These are phyloP conservation scores for Heterobasidion parviporum DNA, from an alignment of 1,284 basidiomycete genomes.

Conservation along the genomic window DNA sequence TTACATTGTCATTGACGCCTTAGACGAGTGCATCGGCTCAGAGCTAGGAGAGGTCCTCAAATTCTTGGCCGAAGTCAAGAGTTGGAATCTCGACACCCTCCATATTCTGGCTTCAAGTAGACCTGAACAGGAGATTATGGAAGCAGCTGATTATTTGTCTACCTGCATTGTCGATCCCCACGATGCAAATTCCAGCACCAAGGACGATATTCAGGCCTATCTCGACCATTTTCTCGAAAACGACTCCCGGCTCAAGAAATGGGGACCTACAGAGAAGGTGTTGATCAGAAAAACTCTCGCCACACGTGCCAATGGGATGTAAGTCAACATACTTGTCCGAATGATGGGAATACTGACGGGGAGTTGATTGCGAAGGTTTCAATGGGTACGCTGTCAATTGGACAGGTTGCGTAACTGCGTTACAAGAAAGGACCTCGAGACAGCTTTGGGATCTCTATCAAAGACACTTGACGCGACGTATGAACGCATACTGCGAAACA, in stretches of 20 bases:
- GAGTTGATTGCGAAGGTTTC: background rate
- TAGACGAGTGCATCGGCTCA: conserved; percentile 2
- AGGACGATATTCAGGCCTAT: background rate
- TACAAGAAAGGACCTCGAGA: background rate
- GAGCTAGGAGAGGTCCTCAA: background rate
- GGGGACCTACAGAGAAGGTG: background rate
- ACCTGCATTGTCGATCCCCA: too few species aligned
- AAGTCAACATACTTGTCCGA: background rate
- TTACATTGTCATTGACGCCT: conserved; percentile 2
- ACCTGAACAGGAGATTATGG: background rate
- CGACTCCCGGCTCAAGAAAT: background rate
- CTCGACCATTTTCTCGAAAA: background rate
- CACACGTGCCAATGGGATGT: background rate
- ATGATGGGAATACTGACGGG: too few species aligned
- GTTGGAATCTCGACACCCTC: background rate
- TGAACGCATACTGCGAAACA: background rate
- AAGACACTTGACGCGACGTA: conserved; percentile 4
- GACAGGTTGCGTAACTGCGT: background rate
- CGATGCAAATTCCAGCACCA: background rate
- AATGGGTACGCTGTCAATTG: background rate
- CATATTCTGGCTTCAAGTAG: background rate
- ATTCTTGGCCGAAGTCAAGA: background rate
- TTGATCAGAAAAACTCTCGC: background rate
- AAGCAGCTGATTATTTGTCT: background rate
- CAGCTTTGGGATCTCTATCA: background rate